Percentiles rank a stretch among this genome's conserved stretches.
phyloP scores from a whole-genome alignment of 805 yeast genomes.

The Hanseniaspora nectarophila region DNA sequence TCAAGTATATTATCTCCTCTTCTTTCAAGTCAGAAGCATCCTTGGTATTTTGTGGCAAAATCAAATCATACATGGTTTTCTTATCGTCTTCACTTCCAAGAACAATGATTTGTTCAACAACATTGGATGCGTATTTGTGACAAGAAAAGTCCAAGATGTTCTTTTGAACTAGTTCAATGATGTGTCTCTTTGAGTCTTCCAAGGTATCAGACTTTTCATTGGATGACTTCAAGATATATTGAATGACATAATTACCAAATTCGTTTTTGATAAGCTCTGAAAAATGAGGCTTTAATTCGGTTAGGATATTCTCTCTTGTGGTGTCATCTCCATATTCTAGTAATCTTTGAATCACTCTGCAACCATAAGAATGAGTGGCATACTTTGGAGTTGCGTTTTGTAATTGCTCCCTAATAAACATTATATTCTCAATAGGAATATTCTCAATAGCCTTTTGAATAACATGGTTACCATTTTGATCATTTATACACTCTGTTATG shows the following conservation, averaged over 20 bases:
- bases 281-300: conserved; percentile 59
- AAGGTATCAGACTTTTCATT: conserved; percentile 32
- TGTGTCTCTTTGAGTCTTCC: conserved; percentile 28
- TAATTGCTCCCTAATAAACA: conserved; percentile 63
- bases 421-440: conserved; percentile 57
- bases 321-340: conserved; percentile 60
- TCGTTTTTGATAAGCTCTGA: conserved; percentile 82
- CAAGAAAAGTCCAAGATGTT: conserved; percentile 73
- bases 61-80: conserved; percentile 49
- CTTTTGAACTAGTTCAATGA: conserved; percentile 57
- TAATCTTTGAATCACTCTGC: conserved; percentile 88
- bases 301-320: conserved; percentile 57
- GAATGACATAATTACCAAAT: conserved; percentile 95
- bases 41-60: conserved; percentile 42
- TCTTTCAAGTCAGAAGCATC: conserved; percentile 42
- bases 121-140: conserved; percentile 95
- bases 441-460: conserved; percentile 88
- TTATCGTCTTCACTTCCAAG: conserved; percentile 58
- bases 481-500: conserved; percentile 67
- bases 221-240: conserved; percentile 86
- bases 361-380: conserved; percentile 93
- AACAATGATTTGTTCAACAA: conserved; percentile 84
- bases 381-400: conserved; percentile 63
- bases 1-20: conserved; percentile 60
- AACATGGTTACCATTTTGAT: conserved; percentile 96